phyloP scores from a whole-genome alignment of 176 grass and related monocot species.

The Ensete glaucum region DNA sequence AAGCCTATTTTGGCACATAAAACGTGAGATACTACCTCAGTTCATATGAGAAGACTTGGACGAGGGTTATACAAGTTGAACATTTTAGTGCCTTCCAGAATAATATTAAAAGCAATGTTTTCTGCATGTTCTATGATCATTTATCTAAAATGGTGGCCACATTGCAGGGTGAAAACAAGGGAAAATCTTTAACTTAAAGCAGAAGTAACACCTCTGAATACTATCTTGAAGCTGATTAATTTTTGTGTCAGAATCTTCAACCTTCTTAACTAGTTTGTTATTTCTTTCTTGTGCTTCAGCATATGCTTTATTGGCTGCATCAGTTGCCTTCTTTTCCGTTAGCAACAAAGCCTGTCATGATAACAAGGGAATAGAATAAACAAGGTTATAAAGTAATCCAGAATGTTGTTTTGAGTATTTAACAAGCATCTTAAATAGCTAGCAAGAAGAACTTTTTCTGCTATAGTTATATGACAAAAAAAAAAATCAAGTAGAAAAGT shows the following conservation, averaged over 20 bases:
- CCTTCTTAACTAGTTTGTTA: slow-evolving; percentile 79
- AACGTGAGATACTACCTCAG: slow-evolving; percentile 11
- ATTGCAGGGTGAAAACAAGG: not conserved
- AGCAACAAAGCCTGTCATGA: slow-evolving; percentile 49
- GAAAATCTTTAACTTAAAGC: not conserved
- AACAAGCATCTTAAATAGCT: not conserved
- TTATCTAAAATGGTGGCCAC: not conserved
- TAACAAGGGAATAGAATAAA: slow-evolving; percentile 1
- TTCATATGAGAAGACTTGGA: not conserved
- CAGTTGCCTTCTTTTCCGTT: slow-evolving; percentile 61
- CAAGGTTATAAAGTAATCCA: not conserved
- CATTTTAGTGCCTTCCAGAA: not conserved
- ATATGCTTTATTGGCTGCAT: slow-evolving; percentile 63
- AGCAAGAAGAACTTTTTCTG: not conserved
- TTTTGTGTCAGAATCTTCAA: slow-evolving; percentile 71
- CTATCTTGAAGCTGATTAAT: slow-evolving; percentile 86
- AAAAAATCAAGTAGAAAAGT: not conserved
- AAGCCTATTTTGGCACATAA: slow-evolving; percentile 43
- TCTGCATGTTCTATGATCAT: not conserved
- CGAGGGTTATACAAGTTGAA: not conserved
- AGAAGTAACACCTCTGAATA: slow-evolving; percentile 62
- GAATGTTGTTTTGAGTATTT: not conserved
- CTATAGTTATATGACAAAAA: not conserved
- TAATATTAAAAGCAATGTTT: not conserved
- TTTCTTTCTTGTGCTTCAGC: slow-evolving; percentile 59